Evolutionary conservation across 768 basidiomycete genomes (phyloP), one percentile per base, ranked within the genome.

Genomic region (Amanita jacksonii): DNA sequence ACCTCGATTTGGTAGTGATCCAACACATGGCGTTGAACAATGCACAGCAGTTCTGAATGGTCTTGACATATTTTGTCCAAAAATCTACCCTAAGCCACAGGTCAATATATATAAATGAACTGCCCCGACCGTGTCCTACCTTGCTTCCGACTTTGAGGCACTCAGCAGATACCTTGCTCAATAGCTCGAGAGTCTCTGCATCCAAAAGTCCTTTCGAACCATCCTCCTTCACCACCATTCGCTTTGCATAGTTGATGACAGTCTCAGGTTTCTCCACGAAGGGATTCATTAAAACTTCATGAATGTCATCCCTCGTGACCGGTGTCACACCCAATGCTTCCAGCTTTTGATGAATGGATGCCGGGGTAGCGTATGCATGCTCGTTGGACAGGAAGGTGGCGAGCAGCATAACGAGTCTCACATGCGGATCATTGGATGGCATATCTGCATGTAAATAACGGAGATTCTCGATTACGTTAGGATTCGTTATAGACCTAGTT

Each of bases 341-440:
- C 38, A 86, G 62, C 51, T 75, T 77, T 32, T 63, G 57, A 40
- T 67, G 67, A 43, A 76, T 61, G 1, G 64, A 57, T 22, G 52
- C 48, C 9, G 60, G 49, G 15, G 56, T 58, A 43, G 60, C 60
- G 31, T 59, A 59, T 16, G 56, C 50, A 41, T 59, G 56, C 42
- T 67, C 65, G 34, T 63, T 59, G 13, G 62, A 51, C 25, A 78
- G 64, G 59, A 81, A 85, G 15, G 81, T 66, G 12, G 76, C 74
- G 45, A 86, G 67, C n/a, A 89, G 69, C 62, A 92, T 77, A 43
- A 83, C 82, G 16, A 79, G 69, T 32, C 84, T 79, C 49, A 78
- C 80, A 37, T 66, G 66, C 16, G 70, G 68, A 53, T 84, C 73
- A 5, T 66, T 52, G 33, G 73, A 76, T 16, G 81, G 79, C 56